Base-by-base conservation (phyloP, 148 eudicot genomes). In the Selenicereus undatus region DNA sequence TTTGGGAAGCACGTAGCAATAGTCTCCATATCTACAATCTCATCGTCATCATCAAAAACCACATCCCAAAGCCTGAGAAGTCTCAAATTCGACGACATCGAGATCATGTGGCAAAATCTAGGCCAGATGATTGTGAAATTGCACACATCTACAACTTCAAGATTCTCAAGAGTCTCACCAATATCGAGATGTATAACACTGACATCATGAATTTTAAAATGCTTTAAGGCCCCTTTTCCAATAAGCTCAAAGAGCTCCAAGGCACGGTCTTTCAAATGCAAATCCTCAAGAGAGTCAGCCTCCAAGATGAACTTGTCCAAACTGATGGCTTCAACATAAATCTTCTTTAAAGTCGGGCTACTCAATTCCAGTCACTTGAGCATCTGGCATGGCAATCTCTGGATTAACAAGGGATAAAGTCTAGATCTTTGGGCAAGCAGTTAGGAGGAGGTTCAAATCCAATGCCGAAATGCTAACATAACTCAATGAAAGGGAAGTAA, bases 71-170 rank as follows among this genome's bases (percentile, higher is more conserved):
- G 92, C 78, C 93, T 85, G 60, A 95, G 97, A 73, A 83, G 85
- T 84, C 83, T 91, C 88, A 95, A 86, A 78, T 89, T 93, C 9
- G 95, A 86, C 68, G 97, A 93, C 69, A 84, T 85, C 12, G 92
- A 90, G 73, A 95, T 95, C 97, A 92, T 92, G 52, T 85, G 89
- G 58, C 87, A 88, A 84, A 95, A 95, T 86, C 88, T 92, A 4
- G 91, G 86, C 99, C 97, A 93, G 87, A 90, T 88, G 69, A 92
- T 92, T 12, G 99, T 92, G 85, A 96, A 95, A 82, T 93, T 92
- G 83, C 93, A 93, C 8, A 93, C 93, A 79, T 95, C 93, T 24
- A 95, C 92, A 18, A 88, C 83, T 86, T 95, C 98, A 62, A 95
- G 97, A 84, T 86, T 88, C 81, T 92, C 99, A 82, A 90, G 79